A percentile compares a stretch with the other conserved stretches of the same genome.
These are phyloP conservation scores for Daldinia caldariorum DNA, from an alignment of 495 filamentous ascomycete genomes.

Conservation along the genomic window DNA sequence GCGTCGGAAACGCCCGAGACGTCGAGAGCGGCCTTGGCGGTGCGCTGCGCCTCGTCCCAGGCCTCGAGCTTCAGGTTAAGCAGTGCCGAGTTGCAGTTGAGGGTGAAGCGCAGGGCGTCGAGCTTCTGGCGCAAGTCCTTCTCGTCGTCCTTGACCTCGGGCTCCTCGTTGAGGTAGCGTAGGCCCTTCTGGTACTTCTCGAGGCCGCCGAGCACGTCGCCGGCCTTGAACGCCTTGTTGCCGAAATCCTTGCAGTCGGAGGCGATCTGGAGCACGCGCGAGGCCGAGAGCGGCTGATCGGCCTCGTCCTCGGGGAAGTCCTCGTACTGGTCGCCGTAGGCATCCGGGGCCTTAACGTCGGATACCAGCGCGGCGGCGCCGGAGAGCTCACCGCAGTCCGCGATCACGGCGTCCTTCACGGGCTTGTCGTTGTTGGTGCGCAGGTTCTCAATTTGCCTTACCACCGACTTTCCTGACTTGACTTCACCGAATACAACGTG, in stretches of 20 bases:
- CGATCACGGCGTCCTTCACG: conserved; percentile 72
- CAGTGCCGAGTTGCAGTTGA: conserved; percentile 81
- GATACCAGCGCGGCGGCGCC: conserved; percentile 71
- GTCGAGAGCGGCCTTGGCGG: conserved; percentile 78
- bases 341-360: conserved; percentile 72
- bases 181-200: conserved; percentile 99
- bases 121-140: conserved; percentile 72
- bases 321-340: conserved; percentile 91
- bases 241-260: conserved; percentile 90
- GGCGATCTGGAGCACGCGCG: conserved; percentile 79
- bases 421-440: conserved; percentile 87
- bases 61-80: conserved; percentile 81
- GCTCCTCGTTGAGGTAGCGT: conserved; percentile 91
- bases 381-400: conserved; percentile 86
- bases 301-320: conserved; percentile 89
- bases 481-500: conserved; percentile 99
- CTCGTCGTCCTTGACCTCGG: conserved; percentile 73
- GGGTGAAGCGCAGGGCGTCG: conserved; percentile 75
- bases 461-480: conserved; percentile 86
- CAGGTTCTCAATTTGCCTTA: conserved; percentile 90
- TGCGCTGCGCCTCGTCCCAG: conserved; percentile 72
- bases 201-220: conserved; percentile 73
- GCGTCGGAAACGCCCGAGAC: conserved; percentile 71
- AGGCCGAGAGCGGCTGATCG: conserved; percentile 63
- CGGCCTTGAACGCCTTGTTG: conserved; percentile 88